Evolutionary conservation across 495 filamentous ascomycete genomes (phyloP), one percentile per base, ranked within the genome.

Genomic region (Penicillium pancosmium): DNA sequence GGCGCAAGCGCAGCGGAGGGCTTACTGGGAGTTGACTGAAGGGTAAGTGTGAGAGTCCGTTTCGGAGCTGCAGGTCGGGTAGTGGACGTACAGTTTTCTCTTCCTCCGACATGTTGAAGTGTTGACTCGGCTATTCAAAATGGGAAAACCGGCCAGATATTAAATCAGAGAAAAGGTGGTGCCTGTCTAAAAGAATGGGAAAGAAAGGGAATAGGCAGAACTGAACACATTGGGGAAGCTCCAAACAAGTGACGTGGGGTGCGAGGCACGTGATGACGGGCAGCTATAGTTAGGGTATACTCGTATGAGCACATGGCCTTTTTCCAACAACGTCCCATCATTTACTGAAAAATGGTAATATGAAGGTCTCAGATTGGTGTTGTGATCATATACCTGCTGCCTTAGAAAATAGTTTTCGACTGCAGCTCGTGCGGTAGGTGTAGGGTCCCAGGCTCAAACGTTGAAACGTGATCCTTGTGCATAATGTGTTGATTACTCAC

Each of bases 221-320:
- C 27, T 27, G 27, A 27, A 60, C 36, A 62, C 55, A 67, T 62
- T 47, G 56, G 67, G 66, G 68, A 71, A 73, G 68, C 71, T 71
- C 68, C 62, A 63, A 64, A 56, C 64, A 69, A 68, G 72, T 77
- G 75, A 75, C 73, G 72, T 74, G 68, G 61, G 66, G 40, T 61
- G 58, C 27, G 27, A 21, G 21, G 27, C 73, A 75, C 72, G 72
- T 75, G 73, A 69, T 65, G 47, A 48, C 16, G 2, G 13, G 5
- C 40, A 18, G 16, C 5, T 7, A 27, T 27, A 27, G 6, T 27
- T 27, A 7, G 27, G 27, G 27, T 27, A 5, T 27, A 27, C 21
- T 1, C 1, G 21, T 21, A 21, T 3, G 3, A 1, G 1, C 3
- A 21, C 27, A 27, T 27, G 2, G 6, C 2, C 27, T 7, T 3